Evolutionary conservation across 202 grass and related monocot genomes (phyloP).

Genomic region (Dendrocalamus latiflorus): DNA sequence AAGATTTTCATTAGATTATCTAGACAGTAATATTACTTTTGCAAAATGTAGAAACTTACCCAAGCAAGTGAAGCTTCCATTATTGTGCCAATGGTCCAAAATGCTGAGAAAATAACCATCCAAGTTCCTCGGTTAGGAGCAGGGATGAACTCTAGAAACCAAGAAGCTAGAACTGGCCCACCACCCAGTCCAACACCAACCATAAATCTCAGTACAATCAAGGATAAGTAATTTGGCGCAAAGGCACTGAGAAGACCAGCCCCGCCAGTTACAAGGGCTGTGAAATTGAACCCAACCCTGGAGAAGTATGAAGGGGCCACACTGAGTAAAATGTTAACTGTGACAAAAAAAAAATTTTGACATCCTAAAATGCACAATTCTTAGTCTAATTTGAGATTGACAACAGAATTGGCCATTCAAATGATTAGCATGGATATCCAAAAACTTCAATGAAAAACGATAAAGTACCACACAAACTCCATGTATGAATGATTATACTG

Average conservation of each 20-base stretch:
- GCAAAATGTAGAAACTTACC: conserved; percentile 49
- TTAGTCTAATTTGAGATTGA: not conserved
- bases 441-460: not conserved
- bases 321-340: conserved; percentile 15
- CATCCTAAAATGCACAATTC: not conserved
- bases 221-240: conserved; percentile 79
- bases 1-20: not conserved
- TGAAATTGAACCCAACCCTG: conserved; percentile 96
- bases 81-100: conserved; percentile 93
- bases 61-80: conserved; percentile 97
- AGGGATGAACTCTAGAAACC: conserved; percentile 97
- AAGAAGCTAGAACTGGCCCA: conserved; percentile 88
- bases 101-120: conserved; percentile 92
- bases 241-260: conserved; percentile 93
- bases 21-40: not conserved
- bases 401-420: not conserved
- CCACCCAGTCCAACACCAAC: conserved; percentile 86
- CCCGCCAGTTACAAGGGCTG: conserved; percentile 75
- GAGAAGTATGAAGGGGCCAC: conserved; percentile 23
- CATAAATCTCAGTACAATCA: conserved; percentile 84
- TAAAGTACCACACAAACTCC: not conserved
- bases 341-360: not conserved
- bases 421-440: not conserved
- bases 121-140: conserved; percentile 85
- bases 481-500: not conserved